Percentiles rank a stretch among this genome's conserved stretches.
Evolutionary conservation across 495 filamentous ascomycete species (phyloP).

Genomic region (Penicillium bovifimosum): DNA sequence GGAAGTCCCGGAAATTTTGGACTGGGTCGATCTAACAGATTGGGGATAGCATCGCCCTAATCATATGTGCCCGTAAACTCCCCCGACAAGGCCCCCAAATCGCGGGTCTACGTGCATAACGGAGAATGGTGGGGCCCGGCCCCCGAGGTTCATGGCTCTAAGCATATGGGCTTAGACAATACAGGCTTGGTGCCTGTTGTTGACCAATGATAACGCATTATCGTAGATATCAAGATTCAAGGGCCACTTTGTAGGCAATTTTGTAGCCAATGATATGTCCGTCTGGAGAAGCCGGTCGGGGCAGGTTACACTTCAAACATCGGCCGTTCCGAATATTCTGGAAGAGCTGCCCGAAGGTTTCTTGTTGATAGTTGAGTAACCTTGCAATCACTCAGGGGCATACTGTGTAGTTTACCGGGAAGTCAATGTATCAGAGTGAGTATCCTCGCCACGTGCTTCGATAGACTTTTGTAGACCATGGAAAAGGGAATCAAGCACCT

Average conservation of each 20-base stretch:
- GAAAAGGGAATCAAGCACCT: too few species aligned
- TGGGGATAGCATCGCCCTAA: conserved; percentile 1
- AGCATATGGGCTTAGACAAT: neutral
- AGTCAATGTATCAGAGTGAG: too few species aligned
- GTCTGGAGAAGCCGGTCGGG: neutral
- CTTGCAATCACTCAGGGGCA: too few species aligned
- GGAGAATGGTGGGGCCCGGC: neutral
- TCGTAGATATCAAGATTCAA: neutral
- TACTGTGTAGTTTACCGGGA: too few species aligned
- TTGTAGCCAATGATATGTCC: neutral
- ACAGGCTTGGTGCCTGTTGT: neutral
- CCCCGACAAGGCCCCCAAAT: neutral
- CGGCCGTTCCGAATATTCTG: neutral
- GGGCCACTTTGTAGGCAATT: neutral
- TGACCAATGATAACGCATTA: neutral
- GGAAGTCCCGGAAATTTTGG: neutral
- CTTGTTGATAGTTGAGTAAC: too few species aligned
- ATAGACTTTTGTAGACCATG: too few species aligned
- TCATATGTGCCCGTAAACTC: neutral
- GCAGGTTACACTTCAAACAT: neutral
- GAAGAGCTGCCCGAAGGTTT: too few species aligned
- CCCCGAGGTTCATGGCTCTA: conserved; percentile 1
- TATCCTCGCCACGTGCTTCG: too few species aligned
- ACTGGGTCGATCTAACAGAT: neutral
- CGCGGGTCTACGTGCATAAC: neutral